Evolutionary conservation across 371 early-diverging fungal genomes (phyloP).

Genomic region (Lichtheimia ramosa): DNA sequence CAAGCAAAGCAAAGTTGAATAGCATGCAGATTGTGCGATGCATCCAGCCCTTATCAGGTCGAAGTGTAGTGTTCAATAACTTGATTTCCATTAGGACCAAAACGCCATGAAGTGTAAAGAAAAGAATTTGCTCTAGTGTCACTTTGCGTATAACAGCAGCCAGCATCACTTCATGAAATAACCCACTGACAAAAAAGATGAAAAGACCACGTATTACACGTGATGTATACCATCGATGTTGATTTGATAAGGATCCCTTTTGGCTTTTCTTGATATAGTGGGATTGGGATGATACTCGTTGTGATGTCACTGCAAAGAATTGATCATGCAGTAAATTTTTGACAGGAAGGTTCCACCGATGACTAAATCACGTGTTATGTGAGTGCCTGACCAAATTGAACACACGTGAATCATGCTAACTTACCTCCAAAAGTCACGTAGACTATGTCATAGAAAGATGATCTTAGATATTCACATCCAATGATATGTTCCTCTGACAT

Average conservation of each 20-base stretch:
- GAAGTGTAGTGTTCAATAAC: constrained; percentile 3
- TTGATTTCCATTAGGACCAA: constrained; percentile 23
- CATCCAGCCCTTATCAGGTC: background rate
- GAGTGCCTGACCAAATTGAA: too few species aligned
- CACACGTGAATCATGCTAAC: too few species aligned
- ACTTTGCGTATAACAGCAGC: constrained; percentile 28
- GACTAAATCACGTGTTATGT: constrained; percentile 11
- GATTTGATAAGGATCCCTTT: too few species aligned
- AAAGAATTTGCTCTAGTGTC: constrained; percentile 33
- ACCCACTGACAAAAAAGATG: constrained; percentile 31
- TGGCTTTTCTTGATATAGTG: too few species aligned
- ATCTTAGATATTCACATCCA: background rate
- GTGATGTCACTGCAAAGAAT: constrained; percentile 10
- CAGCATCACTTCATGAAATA: constrained; percentile 38
- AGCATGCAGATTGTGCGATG: constrained; percentile 11
- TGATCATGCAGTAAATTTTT: constrained; percentile 31
- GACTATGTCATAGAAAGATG: constrained; percentile 13
- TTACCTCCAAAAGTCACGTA: constrained; percentile 44
- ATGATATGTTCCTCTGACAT: background rate
- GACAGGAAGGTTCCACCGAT: constrained; percentile 41
- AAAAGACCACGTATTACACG: constrained; percentile 12
- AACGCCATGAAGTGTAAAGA: constrained; percentile 32
- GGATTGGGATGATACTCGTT: background rate
- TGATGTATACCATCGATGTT: background rate
- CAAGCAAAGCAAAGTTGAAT: constrained; percentile 23